phyloP scores from a whole-genome alignment of 345 rosid genomes.

The Luvunga scandens region DNA sequence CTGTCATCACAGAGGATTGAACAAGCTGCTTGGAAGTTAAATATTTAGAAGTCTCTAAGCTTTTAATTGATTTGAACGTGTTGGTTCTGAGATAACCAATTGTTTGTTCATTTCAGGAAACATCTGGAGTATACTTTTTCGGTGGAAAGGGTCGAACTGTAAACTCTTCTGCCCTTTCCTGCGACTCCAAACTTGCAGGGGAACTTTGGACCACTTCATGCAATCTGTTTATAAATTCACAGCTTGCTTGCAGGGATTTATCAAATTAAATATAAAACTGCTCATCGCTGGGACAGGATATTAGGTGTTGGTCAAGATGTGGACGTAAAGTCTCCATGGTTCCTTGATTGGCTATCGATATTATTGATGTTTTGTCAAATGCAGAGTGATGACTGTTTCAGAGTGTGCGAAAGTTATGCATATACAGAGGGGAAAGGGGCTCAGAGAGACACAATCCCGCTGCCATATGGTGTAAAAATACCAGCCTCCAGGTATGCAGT shows the following conservation, averaged over 20 bases:
- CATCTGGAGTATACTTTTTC: constrained; percentile 70
- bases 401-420: background rate
- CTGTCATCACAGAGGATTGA: background rate
- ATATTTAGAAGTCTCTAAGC: background rate
- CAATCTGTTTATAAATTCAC: constrained; percentile 35
- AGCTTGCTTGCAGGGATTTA: constrained; percentile 26
- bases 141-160: constrained; percentile 75
- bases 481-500: background rate
- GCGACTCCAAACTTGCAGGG: constrained; percentile 42
- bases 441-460: background rate
- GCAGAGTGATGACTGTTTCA: background rate
- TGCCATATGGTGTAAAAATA: background rate
- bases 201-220: constrained; percentile 67
- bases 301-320: background rate
- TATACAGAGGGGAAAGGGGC: background rate
- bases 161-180: constrained; percentile 52
- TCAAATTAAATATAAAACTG: constrained; percentile 13
- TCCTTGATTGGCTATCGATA: background rate
- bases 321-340: background rate
- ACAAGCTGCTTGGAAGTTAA: background rate
- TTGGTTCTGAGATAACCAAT: background rate
- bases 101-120: constrained; percentile 43
- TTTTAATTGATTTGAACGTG: background rate
- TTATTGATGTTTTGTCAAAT: background rate
- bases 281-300: background rate